phyloP scores from a whole-genome alignment of 768 basidiomycete species.

The Floccularia luteovirens region DNA sequence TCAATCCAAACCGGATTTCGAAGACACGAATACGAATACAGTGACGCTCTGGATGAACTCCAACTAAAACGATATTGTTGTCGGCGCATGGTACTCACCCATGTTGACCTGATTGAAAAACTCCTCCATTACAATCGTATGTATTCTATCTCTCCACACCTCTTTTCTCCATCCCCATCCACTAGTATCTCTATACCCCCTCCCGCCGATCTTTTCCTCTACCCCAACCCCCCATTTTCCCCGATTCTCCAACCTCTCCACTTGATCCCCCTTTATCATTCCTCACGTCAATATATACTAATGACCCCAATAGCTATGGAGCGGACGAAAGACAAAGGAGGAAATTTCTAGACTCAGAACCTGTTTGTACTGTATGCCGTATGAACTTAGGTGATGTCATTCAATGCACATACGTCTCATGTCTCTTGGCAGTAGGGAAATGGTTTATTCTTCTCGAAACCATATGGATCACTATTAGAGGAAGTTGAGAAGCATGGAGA shows the following conservation, averaged over 20 bases:
- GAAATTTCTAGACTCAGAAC: no score
- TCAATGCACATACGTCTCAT: no score
- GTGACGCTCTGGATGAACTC: conserved; percentile 84
- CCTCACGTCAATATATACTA: background rate
- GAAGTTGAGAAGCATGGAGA: no score
- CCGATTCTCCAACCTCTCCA: no score
- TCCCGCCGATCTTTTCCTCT: background rate
- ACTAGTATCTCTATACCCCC: background rate
- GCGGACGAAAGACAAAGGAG: background rate
- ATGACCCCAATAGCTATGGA: background rate
- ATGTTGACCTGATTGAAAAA: conserved; percentile 97
- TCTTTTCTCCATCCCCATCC: background rate
- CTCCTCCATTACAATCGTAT: conserved; percentile 92
- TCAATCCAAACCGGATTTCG: background rate
- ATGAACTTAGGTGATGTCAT: no score
- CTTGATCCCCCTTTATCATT: no score
- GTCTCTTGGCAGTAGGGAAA: no score
- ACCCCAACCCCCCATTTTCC: no score
- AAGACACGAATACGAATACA: conserved; percentile 17
- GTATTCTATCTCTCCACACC: conserved; percentile 16
- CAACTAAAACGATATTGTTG: conserved; percentile 95
- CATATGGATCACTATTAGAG: no score
- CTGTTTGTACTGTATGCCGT: no score
- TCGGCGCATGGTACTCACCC: conserved; percentile 93
- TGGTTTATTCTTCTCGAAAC: no score